These are phyloP conservation scores for Aspergillus novofumigatus DNA, from an alignment of 2,329 filamentous ascomycete species.

Conservation along the genomic window DNA sequence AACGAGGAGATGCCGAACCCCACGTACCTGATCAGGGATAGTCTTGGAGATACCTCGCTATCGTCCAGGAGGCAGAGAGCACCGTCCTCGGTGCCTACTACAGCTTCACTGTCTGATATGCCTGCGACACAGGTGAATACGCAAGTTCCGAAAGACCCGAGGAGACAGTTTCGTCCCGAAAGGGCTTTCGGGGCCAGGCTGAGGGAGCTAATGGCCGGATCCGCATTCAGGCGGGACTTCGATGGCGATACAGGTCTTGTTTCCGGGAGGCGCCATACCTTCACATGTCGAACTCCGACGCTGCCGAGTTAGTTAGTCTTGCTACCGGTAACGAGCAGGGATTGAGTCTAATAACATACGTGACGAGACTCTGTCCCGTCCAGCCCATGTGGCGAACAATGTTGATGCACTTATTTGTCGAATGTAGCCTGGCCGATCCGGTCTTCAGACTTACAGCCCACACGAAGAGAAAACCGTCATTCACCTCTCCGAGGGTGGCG, in stretches of 20 bases:
- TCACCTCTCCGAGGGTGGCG: conserved; percentile 80
- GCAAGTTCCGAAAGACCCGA: conserved; percentile 75
- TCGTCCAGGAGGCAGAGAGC: conserved; percentile 88
- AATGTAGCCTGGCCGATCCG: conserved; percentile 73
- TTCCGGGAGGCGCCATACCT: conserved; percentile 85
- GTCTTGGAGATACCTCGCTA: conserved; percentile 64
- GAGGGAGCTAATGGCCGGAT: conserved; percentile 28
- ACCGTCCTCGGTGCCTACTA: conserved; percentile 82
- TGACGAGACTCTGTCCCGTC: conserved; percentile 80
- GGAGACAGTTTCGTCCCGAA: conserved; percentile 78
- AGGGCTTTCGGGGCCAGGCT: conserved; percentile 62
- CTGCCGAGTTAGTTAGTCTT: conserved; percentile 17
- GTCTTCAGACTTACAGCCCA: conserved; percentile 83
- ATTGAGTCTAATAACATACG: conserved; percentile 41
- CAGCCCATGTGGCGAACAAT: conserved; percentile 82
- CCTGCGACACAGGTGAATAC: conserved; percentile 75
- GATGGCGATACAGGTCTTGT: conserved; percentile 55
- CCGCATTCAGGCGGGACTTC: conserved; percentile 55
- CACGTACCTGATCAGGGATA: conserved; percentile 62
- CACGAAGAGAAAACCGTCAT: conserved; percentile 90
- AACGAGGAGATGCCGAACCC: conserved; percentile 67
- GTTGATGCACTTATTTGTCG: conserved; percentile 89
- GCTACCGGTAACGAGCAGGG: neutral
- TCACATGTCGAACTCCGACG: conserved; percentile 84
- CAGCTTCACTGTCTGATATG: conserved; percentile 68